These are phyloP conservation scores for Xanthoconium purpureum DNA, from an alignment of 768 basidiomycete species.

Conservation along the genomic window DNA sequence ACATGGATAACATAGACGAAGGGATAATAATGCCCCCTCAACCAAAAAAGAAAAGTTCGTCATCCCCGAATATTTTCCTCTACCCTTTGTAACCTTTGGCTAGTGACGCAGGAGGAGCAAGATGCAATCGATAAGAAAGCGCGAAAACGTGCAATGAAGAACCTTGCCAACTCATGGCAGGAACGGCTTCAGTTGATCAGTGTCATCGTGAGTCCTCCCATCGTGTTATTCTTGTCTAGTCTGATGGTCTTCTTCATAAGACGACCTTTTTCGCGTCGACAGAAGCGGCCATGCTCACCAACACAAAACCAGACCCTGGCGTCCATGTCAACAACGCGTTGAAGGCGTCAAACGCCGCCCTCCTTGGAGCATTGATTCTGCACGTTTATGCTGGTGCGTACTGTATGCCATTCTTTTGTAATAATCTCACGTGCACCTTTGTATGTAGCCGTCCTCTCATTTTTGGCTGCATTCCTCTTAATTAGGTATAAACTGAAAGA, in stretches of 20 bases:
- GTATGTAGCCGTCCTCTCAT: constrained; percentile 41
- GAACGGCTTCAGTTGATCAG: constrained; percentile 60
- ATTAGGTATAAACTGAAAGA: constrained; percentile 53
- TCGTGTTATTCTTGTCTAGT: background rate
- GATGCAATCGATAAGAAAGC: constrained; percentile 46
- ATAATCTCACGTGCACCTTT: background rate
- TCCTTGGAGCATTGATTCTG: constrained; percentile 52
- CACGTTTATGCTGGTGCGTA: constrained; percentile 50
- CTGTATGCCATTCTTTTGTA: background rate
- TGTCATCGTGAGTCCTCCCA: constrained; percentile 45
- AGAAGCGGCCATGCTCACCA: constrained; percentile 51
- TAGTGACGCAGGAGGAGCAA: constrained; percentile 50
- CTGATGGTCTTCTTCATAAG: constrained; percentile 16
- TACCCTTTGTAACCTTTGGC: background rate
- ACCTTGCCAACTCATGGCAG: constrained; percentile 60
- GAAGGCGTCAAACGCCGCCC: constrained; percentile 42
- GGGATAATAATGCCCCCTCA: background rate
- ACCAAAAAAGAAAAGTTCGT: constrained; percentile 22
- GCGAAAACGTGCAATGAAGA: constrained; percentile 43
- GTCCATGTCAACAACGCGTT: constrained; percentile 15
- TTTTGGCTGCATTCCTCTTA: constrained; percentile 55
- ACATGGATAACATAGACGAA: constrained; percentile 16
- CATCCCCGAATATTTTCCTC: background rate
- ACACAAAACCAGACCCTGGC: constrained; percentile 33
- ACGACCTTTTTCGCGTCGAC: constrained; percentile 63